Conservation (phyloP, 2,329 filamentous ascomycete species). For the Fusarium guadeloupense region DNA sequence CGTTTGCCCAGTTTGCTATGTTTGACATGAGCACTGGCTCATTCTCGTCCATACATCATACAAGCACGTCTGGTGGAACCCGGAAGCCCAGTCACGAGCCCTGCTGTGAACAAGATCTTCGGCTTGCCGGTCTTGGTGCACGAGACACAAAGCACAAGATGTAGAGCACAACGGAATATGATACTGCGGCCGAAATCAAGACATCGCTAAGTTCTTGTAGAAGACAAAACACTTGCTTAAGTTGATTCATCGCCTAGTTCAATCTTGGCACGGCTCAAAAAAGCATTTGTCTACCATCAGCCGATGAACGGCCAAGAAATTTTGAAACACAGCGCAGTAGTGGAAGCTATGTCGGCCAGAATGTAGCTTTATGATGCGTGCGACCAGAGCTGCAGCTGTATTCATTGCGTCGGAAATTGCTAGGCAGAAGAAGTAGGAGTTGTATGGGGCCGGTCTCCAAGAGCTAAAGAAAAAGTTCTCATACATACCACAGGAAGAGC, state of each 20-base stretch:
- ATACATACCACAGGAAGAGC: constrained; percentile 22
- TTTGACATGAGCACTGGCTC: constrained; percentile 15
- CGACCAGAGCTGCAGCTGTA: background rate
- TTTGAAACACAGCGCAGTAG: background rate
- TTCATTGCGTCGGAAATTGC: background rate
- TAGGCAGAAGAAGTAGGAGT: background rate
- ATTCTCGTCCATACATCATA: constrained; percentile 13
- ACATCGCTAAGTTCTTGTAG: constrained; percentile 28
- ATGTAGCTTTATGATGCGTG: background rate
- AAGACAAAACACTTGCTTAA: constrained; percentile 22
- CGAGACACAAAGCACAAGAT: constrained; percentile 18
- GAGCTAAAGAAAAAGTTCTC: constrained; percentile 1
- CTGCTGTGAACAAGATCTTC: constrained; percentile 18
- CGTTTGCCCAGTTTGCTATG: constrained; percentile 22
- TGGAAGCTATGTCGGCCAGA: background rate
- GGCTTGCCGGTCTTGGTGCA: constrained; percentile 19
- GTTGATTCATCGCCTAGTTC: constrained; percentile 1
- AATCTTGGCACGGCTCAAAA: constrained; percentile 7
- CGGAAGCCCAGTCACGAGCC: constrained; percentile 14
- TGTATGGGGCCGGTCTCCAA: background rate
- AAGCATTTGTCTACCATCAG: constrained; percentile 6
- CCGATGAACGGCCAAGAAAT: background rate
- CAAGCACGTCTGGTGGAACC: constrained; percentile 31
- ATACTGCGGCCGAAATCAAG: constrained; percentile 20
- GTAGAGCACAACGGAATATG: constrained; percentile 16